Percentiles rank a stretch among this genome's conserved stretches.
Evolutionary conservation across 163 green algal species (phyloP).

Genomic region (Trebouxiophyceae sp.): DNA sequence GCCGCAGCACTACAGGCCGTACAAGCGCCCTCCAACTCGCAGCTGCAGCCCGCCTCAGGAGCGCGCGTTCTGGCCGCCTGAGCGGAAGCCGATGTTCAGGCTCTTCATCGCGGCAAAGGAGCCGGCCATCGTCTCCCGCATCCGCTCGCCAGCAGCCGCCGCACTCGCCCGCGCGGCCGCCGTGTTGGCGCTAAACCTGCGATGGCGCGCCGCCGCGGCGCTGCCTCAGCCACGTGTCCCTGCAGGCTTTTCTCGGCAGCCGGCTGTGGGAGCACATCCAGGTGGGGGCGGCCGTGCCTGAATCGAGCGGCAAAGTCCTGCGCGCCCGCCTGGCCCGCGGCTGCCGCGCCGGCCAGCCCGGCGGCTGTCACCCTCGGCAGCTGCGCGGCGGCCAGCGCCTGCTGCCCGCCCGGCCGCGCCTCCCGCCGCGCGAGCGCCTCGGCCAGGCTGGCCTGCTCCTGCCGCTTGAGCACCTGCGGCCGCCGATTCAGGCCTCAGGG

Average conservation of each 20-base stretch:
- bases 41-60: no score
- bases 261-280: not conserved
- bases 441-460: conserved; percentile 26
- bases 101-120: conserved; percentile 23
- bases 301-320: conserved; percentile 20
- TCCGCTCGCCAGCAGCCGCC: conserved; percentile 13
- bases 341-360: not conserved
- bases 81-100: conserved; percentile 21
- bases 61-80: no score
- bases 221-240: not conserved
- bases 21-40: no score
- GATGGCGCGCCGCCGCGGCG: not conserved
- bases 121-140: conserved; percentile 26
- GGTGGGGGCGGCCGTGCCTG: not conserved
- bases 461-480: conserved; percentile 31
- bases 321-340: not conserved
- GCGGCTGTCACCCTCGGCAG: not conserved
- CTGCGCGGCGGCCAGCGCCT: not conserved
- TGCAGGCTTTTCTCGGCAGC: not conserved
- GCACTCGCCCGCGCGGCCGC: conserved; percentile 16
- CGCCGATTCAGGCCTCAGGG: not conserved
- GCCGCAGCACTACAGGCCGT: no score
- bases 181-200: conserved; percentile 27
- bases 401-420: conserved; percentile 6
- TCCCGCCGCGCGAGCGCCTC: conserved; percentile 36